Percentiles rank a stretch among this genome's conserved stretches.
Conservation (phyloP, 2,329 filamentous ascomycete genomes). For the Amauroascus verrucosus region DNA sequence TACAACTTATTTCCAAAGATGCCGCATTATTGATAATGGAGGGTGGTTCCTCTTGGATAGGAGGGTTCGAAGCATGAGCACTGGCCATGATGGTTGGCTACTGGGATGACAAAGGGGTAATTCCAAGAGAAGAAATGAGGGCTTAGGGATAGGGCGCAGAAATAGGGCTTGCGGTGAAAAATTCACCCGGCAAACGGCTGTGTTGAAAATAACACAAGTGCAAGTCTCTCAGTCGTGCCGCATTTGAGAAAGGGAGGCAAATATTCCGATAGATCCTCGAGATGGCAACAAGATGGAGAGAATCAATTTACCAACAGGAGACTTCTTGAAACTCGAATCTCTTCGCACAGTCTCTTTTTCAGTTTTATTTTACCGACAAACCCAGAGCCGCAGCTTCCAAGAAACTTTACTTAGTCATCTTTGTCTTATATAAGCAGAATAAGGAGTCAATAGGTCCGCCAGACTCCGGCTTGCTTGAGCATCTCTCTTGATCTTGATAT, state of each 20-base stretch:
- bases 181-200: constrained; percentile 6
- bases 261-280: background rate
- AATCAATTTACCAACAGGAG: background rate
- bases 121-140: constrained; percentile 41
- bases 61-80: background rate
- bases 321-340: background rate
- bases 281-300: background rate
- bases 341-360: background rate
- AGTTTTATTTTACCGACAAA: background rate
- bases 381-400: no score
- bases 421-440: no score
- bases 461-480: no score
- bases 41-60: background rate
- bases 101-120: constrained; percentile 17
- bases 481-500: no score
- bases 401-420: no score
- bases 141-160: constrained; percentile 40
- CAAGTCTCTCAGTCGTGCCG: background rate
- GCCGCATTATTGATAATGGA: background rate
- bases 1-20: background rate
- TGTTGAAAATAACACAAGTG: background rate
- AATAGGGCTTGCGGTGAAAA: constrained; percentile 31
- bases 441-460: no score
- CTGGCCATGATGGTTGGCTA: constrained; percentile 7
- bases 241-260: background rate